phyloP scores from a whole-genome alignment of 495 filamentous ascomycete species.

The Articulospora tetracladia region DNA sequence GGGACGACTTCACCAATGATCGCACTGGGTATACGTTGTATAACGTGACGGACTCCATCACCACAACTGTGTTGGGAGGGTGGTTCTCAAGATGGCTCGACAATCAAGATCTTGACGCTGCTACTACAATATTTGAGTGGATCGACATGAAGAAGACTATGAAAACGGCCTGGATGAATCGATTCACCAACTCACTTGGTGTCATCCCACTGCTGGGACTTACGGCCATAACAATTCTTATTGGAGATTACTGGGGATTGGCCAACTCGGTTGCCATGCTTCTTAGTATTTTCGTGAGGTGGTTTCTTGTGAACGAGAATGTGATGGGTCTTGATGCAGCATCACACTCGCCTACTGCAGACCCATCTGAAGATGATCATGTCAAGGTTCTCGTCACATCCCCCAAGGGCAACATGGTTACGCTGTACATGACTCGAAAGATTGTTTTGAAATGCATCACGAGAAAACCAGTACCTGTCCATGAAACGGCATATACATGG shows the following conservation, averaged over 20 bases:
- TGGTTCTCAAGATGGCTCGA: conserved; percentile 3
- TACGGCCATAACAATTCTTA: background rate
- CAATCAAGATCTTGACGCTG: background rate
- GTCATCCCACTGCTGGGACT: background rate
- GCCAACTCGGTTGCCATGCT: background rate
- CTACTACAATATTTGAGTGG: background rate
- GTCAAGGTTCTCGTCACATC: background rate
- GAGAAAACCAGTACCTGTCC: background rate
- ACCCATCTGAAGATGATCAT: background rate
- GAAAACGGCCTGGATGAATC: background rate
- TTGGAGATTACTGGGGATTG: background rate
- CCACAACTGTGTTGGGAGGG: background rate
- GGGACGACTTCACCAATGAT: background rate
- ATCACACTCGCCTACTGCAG: background rate
- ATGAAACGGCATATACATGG: background rate
- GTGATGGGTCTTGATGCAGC: background rate
- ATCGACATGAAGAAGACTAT: background rate
- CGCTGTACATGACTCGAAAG: background rate
- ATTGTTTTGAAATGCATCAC: background rate
- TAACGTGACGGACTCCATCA: conserved; percentile 1
- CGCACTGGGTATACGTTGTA: background rate
- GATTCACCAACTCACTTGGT: background rate
- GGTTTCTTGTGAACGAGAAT: background rate
- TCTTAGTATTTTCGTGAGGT: background rate
- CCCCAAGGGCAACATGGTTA: background rate